Evolutionary conservation across 768 basidiomycete genomes (phyloP).

Genomic region (Termitomyces sp.): DNA sequence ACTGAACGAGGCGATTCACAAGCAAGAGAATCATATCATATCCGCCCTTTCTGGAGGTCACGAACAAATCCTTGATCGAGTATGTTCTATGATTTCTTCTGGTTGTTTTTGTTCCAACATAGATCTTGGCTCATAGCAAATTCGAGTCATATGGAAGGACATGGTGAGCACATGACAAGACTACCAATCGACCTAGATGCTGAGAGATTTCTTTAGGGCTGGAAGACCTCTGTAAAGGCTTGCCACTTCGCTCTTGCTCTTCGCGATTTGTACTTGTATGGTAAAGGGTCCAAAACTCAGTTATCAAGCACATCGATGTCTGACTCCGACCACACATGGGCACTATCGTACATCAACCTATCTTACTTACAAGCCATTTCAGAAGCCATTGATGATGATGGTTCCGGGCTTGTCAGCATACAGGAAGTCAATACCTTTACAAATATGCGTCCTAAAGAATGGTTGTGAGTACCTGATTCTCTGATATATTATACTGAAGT

Average conservation of each 20-base stretch:
- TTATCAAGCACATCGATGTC: no score
- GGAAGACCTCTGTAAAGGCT: constrained; percentile 1
- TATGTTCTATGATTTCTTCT: background rate
- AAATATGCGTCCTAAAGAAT: background rate
- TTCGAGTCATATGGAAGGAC: background rate
- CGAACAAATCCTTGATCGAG: background rate
- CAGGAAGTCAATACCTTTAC: constrained; percentile 2
- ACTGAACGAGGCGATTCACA: background rate
- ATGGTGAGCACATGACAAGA: background rate
- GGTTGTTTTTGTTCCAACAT: background rate
- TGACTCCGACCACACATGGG: background rate
- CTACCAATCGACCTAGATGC: background rate
- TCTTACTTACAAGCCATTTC: constrained; percentile 1
- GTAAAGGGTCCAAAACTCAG: background rate
- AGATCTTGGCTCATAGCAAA: background rate
- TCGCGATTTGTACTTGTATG: constrained; percentile 1
- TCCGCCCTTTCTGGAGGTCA: background rate
- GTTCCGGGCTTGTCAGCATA: constrained; percentile 3
- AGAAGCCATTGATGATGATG: constrained; percentile 9
- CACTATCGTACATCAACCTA: background rate
- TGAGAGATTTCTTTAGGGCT: background rate
- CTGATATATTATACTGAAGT: no score
- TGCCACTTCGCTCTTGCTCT: constrained; percentile 3
- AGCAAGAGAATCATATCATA: background rate
- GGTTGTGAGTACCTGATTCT: no score